Evolutionary conservation across 2,329 filamentous ascomycete species (phyloP), one percentile per base, ranked within the genome.

Genomic region (Hypocreales sp.): DNA sequence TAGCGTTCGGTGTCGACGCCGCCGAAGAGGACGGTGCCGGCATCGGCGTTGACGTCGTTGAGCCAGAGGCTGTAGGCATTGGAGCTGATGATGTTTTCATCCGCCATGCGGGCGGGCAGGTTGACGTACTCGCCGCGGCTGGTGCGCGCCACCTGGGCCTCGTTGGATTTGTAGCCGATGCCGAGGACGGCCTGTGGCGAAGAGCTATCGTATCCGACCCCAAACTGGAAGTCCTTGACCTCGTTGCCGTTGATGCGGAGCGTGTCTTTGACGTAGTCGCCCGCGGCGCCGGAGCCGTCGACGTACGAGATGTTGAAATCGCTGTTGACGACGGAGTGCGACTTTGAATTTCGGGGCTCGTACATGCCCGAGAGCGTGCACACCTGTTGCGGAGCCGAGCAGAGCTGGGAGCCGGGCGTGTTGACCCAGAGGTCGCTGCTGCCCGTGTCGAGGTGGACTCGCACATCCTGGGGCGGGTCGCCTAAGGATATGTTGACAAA

Each of bases 271-370:
- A 72, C 80, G 47, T 92, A 93, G 50, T 90, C 79, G 19, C 86
- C 84, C 2, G 56, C 48, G 1, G 83, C 79, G 5, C 73, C 72
- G 0, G 79, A 79, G 24, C 80, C 80, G 51, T 93, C 84, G 22
- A 79, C 77, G 39, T 93, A 93, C 2, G 74, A 73, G 36, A 93
- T 92, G 54, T 87, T 86, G 58, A 94, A 93, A 33, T 72, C 62
- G 43, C 68, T 73, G 35, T 72, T 74, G 29, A 92, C 51, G 45
- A 75, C 83, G 19, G 63, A 43, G 50, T 86, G 87, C 3, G 82
- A 80, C 2, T 79, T 82, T 0, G 83, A 92, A 1, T 60, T 51
- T 45, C 79, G 77, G 22, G 79, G 65, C 23, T 55, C 48, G 50
- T 84, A 92, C 2, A 72, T 72, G 10, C 80, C 81, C 1, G 70